phyloP scores from a whole-genome alignment of 768 basidiomycete species.

The Lactarius psammicola region DNA sequence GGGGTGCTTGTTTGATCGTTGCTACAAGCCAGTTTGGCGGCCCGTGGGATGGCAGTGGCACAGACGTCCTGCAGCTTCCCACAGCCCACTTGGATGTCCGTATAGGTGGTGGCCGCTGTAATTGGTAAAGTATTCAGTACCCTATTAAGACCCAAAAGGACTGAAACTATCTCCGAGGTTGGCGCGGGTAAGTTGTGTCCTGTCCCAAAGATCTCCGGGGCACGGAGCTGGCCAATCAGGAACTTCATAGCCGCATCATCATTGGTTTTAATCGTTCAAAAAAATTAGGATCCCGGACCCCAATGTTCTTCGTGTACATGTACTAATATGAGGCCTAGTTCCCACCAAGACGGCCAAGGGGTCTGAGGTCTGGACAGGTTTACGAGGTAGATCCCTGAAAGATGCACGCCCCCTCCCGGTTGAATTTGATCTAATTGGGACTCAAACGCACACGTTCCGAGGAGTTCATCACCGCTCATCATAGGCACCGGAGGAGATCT shows the following conservation, averaged over 20 bases:
- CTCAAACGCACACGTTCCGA: conserved; percentile 1
- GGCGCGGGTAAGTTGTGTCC: background rate
- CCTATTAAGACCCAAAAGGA: conserved; percentile 10
- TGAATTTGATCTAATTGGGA: background rate
- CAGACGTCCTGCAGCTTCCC: background rate
- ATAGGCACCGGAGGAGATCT: conserved; percentile 16
- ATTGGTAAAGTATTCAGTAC: conserved; percentile 8
- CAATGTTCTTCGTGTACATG: background rate
- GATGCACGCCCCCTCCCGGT: background rate
- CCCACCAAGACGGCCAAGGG: background rate
- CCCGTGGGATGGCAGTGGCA: conserved; percentile 3
- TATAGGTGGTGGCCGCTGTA: conserved; percentile 1
- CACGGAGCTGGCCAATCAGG: background rate
- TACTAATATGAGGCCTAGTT: background rate
- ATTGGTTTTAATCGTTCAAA: background rate
- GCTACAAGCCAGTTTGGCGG: background rate
- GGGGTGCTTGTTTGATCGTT: conserved; percentile 17
- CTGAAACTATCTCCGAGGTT: conserved; percentile 7
- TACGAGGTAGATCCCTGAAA: background rate
- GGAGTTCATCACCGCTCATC: conserved; percentile 22
- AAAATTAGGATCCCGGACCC: background rate
- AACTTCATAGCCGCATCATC: background rate
- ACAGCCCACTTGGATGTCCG: conserved; percentile 21
- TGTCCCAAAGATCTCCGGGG: background rate
- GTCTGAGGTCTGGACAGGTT: background rate